Evolutionary conservation across 495 filamentous ascomycete species (phyloP), one percentile per base, ranked within the genome.

Genomic region (Podospora anserina): DNA sequence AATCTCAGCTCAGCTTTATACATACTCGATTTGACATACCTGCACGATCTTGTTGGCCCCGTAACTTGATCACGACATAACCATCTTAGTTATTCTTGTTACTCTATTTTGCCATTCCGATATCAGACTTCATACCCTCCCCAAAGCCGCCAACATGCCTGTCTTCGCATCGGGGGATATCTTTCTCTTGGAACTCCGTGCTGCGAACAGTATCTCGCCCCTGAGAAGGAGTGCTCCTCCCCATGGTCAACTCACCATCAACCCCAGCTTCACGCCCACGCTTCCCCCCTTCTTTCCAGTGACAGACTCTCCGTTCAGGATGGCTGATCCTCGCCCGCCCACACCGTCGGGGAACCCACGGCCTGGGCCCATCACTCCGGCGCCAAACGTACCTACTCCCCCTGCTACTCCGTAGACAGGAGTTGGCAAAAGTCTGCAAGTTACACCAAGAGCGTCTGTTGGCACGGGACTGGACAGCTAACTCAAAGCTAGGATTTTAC

Each of bases 371-470:
- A 34, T 63, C 27, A 32, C 61, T 18, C 61, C 61, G n/a, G 23
- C 55, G 16, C 65, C 65, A 16, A 53, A 62, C 39, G 58, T 62
- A 7, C 66, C 66, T 11, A 67, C 66, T 11, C 66, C 66, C 7
- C 66, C 66, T n/a, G 16, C 30, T 56, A 67, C 66, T n/a, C 65
- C 65, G 7, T 61, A 60, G 56, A 30, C 11, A 30, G 49, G 15
- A 0, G 2, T 18, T 58, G 11, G 39, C 39, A 1, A 49, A 49
- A 49, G 15, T 49, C 30, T 11, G 39, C 13, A 11, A 18, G 39
- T 49, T 49, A 18, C 39, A 49, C 39, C 2, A 49, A 49, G 39
- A 11, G 2, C 39, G 15, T 13, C 39, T 11, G 39, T 49, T 18
- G 39, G 39, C 34, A 39, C 5, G 34, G 34, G 5, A 39, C 6